Evolutionary conservation across 1,284 basidiomycete genomes (phyloP).

Genomic region (Leccinum fallax): DNA sequence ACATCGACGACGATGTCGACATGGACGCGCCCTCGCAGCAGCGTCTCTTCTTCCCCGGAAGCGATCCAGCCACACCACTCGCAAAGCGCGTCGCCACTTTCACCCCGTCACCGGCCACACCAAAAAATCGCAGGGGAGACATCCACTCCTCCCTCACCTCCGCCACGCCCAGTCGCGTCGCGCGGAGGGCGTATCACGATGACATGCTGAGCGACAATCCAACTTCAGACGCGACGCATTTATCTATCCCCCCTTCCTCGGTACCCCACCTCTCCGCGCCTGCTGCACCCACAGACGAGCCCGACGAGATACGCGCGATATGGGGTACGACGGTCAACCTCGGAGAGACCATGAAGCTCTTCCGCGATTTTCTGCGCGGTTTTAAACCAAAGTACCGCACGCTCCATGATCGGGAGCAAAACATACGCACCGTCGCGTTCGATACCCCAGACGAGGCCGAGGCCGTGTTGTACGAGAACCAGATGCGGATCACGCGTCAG

Average conservation of each 20-base stretch:
- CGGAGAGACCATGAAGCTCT: conserved; percentile 87
- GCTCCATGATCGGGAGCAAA: conserved; percentile 70
- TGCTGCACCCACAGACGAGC: conserved; percentile 62
- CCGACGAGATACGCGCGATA: conserved; percentile 85
- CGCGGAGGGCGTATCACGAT: conserved; percentile 25
- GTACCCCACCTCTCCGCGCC: conserved; percentile 65
- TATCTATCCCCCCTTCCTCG: conserved; percentile 66
- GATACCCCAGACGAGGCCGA: conserved; percentile 70
- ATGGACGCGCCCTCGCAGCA: conserved; percentile 46
- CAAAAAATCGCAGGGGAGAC: conserved; percentile 30
- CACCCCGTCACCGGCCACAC: conserved; percentile 26
- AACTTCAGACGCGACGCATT: conserved; percentile 57
- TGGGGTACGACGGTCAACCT: conserved; percentile 98
- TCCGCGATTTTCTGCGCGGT: conserved; percentile 86
- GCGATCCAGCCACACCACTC: conserved; percentile 49
- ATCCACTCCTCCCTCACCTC: conserved; percentile 31
- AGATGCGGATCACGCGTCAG: conserved; percentile 84
- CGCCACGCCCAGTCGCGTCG: conserved; percentile 25
- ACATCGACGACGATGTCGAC: conserved; percentile 51
- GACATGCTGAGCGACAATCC: conserved; percentile 37
- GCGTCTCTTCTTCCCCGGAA: conserved; percentile 32
- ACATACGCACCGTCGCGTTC: conserved; percentile 54
- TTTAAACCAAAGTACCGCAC: conserved; percentile 95
- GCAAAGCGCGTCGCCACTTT: conserved; percentile 50
- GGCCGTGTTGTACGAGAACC: conserved; percentile 75